Evolutionary conservation across 257 asterid species (phyloP), one percentile per base, ranked within the genome.

Genomic region (Nicotiana benthamiana): DNA sequence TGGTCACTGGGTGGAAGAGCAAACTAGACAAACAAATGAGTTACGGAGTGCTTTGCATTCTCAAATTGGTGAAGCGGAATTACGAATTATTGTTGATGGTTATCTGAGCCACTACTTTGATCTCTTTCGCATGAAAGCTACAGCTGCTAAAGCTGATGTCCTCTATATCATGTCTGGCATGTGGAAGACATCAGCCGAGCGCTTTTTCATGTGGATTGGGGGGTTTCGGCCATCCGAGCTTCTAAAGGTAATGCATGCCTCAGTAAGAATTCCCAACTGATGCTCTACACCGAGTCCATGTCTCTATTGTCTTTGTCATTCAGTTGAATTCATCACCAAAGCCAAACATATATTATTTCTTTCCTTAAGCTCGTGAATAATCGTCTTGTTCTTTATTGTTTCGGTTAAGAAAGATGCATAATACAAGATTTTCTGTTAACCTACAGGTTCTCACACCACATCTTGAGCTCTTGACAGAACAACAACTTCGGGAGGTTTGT

Each of bases 161-260:
- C 90, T 91, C 82, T 93, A 92, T 75, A 83, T 93, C 24, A 89
- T 95, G 88, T 91, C 93, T 1, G 99, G 99, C 34, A 85, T 89
- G 91, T 93, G 98, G 99, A 93, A 85, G 62, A 93, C 99, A 6
- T 80, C 97, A 4, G 97, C 93, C 2, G 99, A 93, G 68, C 94
- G 97, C 11, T 90, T 95, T 57, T 95, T 95, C 88, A 85, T 91
- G 81, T 93, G 99, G 99, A 95, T 95, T 4, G 99, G 98, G 30
- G 99, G 97, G 15, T 95, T 93, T 75, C 90, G 97, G 4, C 99
- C 98, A 40, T 93, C 99, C 5, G 94, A 91, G 64, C 91, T 93
- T 81, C 89, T 95, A 60, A 90, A 89, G 97, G 98, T 93, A 75
- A 86, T 46, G 36, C 61, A 9, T 12, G 6, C 68, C 28, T 61